phyloP scores from a whole-genome alignment of 2,329 filamentous ascomycete species.

The Dendrostoma leiphaemia region DNA sequence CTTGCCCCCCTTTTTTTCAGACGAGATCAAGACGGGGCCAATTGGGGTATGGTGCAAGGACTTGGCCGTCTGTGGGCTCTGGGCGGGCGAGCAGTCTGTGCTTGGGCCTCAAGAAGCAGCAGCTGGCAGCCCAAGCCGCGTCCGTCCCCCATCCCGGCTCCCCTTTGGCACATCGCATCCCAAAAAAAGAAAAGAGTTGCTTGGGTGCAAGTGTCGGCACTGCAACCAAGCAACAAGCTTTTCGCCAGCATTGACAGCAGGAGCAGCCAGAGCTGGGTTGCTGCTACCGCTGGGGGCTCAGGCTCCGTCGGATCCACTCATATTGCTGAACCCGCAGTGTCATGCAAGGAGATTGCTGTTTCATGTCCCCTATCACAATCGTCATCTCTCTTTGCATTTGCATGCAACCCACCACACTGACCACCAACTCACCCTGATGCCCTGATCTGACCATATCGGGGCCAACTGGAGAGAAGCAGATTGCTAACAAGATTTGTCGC shows the following conservation, averaged over 20 bases:
- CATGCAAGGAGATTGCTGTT: conserved; percentile 46
- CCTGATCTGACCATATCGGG: too few species aligned
- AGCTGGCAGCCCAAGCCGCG: too few species aligned
- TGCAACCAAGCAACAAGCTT: neutral
- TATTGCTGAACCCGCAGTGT: conserved; percentile 38
- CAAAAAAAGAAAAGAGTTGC: neutral
- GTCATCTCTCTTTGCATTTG: conserved; percentile 35
- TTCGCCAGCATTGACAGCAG: neutral
- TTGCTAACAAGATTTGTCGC: conserved; percentile 15
- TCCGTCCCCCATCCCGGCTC: too few species aligned
- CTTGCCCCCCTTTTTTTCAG: neutral
- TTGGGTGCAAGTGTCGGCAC: neutral
- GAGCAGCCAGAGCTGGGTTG: conserved; percentile 1
- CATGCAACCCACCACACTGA: conserved; percentile 35
- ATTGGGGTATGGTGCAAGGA: too few species aligned
- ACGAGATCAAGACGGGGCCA: too few species aligned
- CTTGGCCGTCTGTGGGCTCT: neutral
- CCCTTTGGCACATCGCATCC: too few species aligned
- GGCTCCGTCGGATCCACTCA: conserved; percentile 31
- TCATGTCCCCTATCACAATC: conserved; percentile 42
- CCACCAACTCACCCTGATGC: conserved; percentile 23
- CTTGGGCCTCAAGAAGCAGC: too few species aligned
- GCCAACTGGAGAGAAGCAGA: neutral
- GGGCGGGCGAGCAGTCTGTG: neutral
- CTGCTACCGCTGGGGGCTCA: conserved; percentile 11